Evolutionary conservation across 306 rosid species (phyloP).

Genomic region (Trichosanthes truncata): DNA sequence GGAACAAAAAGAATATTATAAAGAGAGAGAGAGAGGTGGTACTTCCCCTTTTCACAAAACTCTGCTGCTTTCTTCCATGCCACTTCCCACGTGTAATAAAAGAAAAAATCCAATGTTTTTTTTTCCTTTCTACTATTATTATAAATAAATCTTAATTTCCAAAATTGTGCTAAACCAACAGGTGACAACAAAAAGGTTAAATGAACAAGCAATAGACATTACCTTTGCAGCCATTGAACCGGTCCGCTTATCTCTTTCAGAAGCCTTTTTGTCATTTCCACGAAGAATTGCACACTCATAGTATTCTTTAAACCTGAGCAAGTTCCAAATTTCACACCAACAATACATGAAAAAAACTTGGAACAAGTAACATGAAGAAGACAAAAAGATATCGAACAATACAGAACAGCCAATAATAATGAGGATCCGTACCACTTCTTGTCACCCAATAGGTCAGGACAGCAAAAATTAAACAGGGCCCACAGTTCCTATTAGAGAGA

Average conservation of each 20-base stretch:
- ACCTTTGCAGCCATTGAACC: slow-evolving; percentile 82
- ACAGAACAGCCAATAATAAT: not conserved
- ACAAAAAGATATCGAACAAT: not conserved
- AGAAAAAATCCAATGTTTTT: not conserved
- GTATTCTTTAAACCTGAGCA: slow-evolving; percentile 65
- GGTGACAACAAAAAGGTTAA: not conserved
- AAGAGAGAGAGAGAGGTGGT: not conserved
- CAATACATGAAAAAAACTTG: slow-evolving; percentile 10
- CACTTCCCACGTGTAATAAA: not conserved
- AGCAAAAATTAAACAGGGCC: slow-evolving; percentile 89
- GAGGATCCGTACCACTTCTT: slow-evolving; percentile 41
- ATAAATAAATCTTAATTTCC: not conserved
- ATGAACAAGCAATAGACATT: slow-evolving; percentile 15
- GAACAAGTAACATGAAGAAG: slow-evolving; percentile 12
- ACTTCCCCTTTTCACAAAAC: not conserved
- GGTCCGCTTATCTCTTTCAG: slow-evolving; percentile 55
- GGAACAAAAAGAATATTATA: not conserved
- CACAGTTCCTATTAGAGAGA: slow-evolving; percentile 61
- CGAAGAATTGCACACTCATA: slow-evolving; percentile 68
- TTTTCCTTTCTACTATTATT: not conserved
- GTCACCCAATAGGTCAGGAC: slow-evolving; percentile 87
- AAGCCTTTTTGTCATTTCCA: slow-evolving; percentile 79
- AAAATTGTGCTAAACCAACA: not conserved
- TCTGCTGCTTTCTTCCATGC: not conserved
- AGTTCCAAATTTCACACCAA: slow-evolving; percentile 15